A percentile compares a stretch with the other conserved stretches of the same genome.
phyloP scores from a whole-genome alignment of 2,329 filamentous ascomycete species.

The Colletotrichum noveboracense region DNA sequence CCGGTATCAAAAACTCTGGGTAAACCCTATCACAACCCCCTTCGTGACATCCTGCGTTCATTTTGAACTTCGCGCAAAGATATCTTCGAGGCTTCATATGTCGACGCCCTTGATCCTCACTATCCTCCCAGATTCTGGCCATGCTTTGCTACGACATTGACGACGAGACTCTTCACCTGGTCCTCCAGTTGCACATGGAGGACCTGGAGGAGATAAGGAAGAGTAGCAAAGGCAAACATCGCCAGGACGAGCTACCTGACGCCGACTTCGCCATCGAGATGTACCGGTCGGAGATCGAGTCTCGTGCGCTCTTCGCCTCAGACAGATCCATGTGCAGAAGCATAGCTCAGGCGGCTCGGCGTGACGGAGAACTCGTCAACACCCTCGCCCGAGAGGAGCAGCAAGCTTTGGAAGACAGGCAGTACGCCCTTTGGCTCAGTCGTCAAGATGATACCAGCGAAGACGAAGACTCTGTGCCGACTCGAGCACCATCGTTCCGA shows the following conservation, averaged over 20 bases:
- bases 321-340: conserved; percentile 24
- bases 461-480: neutral
- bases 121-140: neutral
- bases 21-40: neutral
- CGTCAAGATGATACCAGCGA: neutral
- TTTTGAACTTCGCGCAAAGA: no score
- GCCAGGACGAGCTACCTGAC: conserved; percentile 1
- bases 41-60: neutral
- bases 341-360: conserved; percentile 25
- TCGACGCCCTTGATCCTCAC: neutral
- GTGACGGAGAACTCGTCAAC: conserved; percentile 14
- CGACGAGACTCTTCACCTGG: neutral
- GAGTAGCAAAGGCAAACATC: neutral
- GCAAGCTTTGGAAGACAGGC: neutral
- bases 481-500: neutral
- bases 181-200: conserved; percentile 24
- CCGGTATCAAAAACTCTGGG: neutral
- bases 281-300: conserved; percentile 17
- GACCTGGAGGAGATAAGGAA: conserved; percentile 4
- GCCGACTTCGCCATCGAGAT: conserved; percentile 10
- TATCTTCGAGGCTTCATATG: no score
- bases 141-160: neutral
- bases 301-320: neutral
- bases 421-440: neutral
- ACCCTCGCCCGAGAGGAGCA: neutral